Evolutionary conservation across 805 yeast genomes (phyloP).

Genomic region (Kodamaea jinghongensis): DNA sequence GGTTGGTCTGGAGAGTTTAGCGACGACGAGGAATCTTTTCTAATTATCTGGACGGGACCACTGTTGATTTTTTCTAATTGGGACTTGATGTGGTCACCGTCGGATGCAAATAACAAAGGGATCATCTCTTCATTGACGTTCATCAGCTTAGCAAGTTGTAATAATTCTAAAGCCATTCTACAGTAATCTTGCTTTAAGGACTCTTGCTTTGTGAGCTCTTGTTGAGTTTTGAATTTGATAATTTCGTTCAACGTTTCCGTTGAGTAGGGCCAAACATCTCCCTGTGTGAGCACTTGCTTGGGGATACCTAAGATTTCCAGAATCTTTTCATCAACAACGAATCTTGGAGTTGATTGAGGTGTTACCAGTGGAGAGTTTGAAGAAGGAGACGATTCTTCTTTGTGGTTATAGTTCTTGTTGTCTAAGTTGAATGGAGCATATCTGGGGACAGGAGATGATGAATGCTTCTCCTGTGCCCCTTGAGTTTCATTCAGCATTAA

Average conservation of each 20-base stretch:
- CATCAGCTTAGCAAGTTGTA: conserved; percentile 31
- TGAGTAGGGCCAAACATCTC: conserved; percentile 28
- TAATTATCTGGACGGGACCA: conserved; percentile 15
- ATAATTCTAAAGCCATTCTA: conserved; percentile 32
- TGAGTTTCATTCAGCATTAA: not conserved
- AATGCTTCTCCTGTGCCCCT: conserved; percentile 3
- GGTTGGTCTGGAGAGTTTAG: not conserved
- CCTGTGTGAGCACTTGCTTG: conserved; percentile 10
- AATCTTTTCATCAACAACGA: conserved; percentile 4
- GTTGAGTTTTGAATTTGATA: conserved; percentile 37
- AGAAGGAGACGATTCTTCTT: not conserved
- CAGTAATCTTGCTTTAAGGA: conserved; percentile 30
- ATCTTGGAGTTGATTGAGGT: conserved; percentile 5
- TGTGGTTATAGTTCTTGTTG: conserved; percentile 9
- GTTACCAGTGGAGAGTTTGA: conserved; percentile 6
- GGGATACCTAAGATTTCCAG: conserved; percentile 23
- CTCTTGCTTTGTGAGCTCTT: conserved; percentile 43
- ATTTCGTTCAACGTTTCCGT: conserved; percentile 36
- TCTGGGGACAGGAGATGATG: conserved; percentile 6
- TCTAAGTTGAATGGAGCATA: conserved; percentile 9
- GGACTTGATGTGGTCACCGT: conserved; percentile 16
- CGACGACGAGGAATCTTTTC: not conserved
- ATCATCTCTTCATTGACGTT: conserved; percentile 35
- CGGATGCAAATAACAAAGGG: conserved; percentile 36
- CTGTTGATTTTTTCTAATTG: conserved; percentile 16